These are phyloP conservation scores for Trichaptum fuscoviolaceum DNA, from an alignment of 768 basidiomycete species.

Conservation along the genomic window DNA sequence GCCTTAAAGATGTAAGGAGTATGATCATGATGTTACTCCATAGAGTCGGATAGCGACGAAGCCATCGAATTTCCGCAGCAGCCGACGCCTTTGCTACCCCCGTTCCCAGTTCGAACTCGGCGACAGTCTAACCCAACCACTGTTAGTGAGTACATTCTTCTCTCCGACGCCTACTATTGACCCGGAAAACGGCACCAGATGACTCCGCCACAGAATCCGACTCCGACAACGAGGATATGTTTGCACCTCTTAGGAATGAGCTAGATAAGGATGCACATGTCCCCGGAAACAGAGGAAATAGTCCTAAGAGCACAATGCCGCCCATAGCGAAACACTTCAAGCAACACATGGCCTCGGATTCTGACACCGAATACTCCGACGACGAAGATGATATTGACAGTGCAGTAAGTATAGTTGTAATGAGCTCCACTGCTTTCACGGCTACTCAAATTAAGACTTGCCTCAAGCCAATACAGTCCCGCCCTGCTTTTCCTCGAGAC, in stretches of 20 bases:
- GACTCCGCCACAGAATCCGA: constrained; percentile 47
- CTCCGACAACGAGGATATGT: constrained; percentile 21
- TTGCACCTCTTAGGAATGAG: background rate
- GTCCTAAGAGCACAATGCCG: background rate
- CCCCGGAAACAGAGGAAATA: background rate
- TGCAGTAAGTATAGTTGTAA: background rate
- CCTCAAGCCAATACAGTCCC: constrained; percentile 35
- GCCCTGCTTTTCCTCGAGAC: constrained; percentile 50
- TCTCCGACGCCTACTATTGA: background rate
- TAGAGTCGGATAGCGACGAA: background rate
- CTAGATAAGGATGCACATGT: background rate
- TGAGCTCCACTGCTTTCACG: background rate
- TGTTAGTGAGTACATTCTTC: background rate
- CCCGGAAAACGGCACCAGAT: constrained; percentile 12
- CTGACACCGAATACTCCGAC: background rate
- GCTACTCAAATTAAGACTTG: background rate
- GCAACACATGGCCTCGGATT: background rate
- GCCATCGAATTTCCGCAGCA: background rate
- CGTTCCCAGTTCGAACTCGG: background rate
- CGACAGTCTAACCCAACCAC: background rate
- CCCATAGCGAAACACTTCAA: background rate
- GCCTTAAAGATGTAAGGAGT: background rate
- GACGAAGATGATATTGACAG: background rate
- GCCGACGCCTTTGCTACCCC: background rate
- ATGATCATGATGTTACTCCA: background rate